Conservation (phyloP, 495 filamentous ascomycete genomes). For the Lasiosphaeria ovina region DNA sequence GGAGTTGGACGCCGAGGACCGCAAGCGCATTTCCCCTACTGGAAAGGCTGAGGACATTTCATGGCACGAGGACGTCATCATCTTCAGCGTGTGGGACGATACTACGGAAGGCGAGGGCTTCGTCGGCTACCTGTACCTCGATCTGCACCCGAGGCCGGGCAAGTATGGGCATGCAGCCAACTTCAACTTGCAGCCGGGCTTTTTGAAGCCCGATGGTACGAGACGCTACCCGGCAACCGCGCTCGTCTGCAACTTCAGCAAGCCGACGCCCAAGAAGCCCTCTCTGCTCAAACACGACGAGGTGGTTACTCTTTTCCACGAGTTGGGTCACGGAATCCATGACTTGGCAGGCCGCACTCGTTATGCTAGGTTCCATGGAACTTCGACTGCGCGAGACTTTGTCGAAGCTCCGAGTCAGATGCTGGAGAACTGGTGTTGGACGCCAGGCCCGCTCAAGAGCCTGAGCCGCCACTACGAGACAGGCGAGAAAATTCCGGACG, state of each 20-base stretch:
- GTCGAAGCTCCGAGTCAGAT: constrained; percentile 66
- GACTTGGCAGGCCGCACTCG: constrained; percentile 54
- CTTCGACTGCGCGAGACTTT: constrained; percentile 60
- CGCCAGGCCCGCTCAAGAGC: constrained; percentile 51
- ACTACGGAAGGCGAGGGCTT: constrained; percentile 55
- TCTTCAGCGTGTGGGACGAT: constrained; percentile 65
- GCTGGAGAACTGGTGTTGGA: constrained; percentile 71
- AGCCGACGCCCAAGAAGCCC: constrained; percentile 60
- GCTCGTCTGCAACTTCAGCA: constrained; percentile 66
- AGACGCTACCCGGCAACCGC: constrained; percentile 61
- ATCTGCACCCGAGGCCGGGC: constrained; percentile 59
- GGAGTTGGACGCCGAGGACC: constrained; percentile 60
- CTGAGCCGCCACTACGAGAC: constrained; percentile 57
- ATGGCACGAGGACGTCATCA: constrained; percentile 62
- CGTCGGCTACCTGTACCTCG: constrained; percentile 64
- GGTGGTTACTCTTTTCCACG: constrained; percentile 64
- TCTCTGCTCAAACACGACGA: constrained; percentile 63
- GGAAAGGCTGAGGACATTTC: constrained; percentile 57
- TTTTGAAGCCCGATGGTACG: constrained; percentile 50
- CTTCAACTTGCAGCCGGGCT: constrained; percentile 73
- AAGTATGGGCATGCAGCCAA: constrained; percentile 74
- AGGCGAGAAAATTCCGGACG: constrained; percentile 56
- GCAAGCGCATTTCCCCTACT: constrained; percentile 47
- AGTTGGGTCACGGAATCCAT: constrained; percentile 66
- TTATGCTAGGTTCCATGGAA: constrained; percentile 61